phyloP scores from a whole-genome alignment of 768 basidiomycete species.

The Lentinula guzmanii region DNA sequence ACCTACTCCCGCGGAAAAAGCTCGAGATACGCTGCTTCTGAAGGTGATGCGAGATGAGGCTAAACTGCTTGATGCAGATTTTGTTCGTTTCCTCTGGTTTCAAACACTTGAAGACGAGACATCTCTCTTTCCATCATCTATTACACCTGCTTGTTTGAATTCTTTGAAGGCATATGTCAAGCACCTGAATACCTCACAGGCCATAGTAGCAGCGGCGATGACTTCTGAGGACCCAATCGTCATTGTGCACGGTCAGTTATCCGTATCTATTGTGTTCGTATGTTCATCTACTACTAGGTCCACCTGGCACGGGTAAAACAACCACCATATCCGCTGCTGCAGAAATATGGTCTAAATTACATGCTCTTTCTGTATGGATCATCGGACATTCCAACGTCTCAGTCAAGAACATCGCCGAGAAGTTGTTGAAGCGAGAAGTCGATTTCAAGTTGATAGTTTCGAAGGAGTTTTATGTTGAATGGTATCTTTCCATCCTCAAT shows the following conservation, averaged over 20 bases:
- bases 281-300: conserved; percentile 22
- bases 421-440: conserved; percentile 26
- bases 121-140: neutral
- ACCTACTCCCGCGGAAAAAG: conserved; percentile 30
- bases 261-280: neutral
- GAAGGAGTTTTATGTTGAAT: conserved; percentile 41
- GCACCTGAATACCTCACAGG: conserved; percentile 32
- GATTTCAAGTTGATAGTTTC: conserved; percentile 40
- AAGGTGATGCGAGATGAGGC: conserved; percentile 24
- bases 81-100: conserved; percentile 38
- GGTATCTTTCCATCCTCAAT: conserved; percentile 19
- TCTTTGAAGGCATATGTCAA: neutral
- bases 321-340: conserved; percentile 41
- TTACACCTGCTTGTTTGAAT: neutral
- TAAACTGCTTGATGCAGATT: conserved; percentile 21
- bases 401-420: conserved; percentile 45
- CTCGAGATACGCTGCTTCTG: conserved; percentile 31
- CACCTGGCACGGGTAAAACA: conserved; percentile 51
- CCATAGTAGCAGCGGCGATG: conserved; percentile 29
- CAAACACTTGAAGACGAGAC: conserved; percentile 13
- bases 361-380: conserved; percentile 26
- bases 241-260: conserved; percentile 30
- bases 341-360: conserved; percentile 23
- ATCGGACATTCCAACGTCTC: conserved; percentile 46
- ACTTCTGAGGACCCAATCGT: conserved; percentile 22